Base-by-base conservation (phyloP, 2,329 filamentous ascomycete genomes). In the Metarhizium album region DNA sequence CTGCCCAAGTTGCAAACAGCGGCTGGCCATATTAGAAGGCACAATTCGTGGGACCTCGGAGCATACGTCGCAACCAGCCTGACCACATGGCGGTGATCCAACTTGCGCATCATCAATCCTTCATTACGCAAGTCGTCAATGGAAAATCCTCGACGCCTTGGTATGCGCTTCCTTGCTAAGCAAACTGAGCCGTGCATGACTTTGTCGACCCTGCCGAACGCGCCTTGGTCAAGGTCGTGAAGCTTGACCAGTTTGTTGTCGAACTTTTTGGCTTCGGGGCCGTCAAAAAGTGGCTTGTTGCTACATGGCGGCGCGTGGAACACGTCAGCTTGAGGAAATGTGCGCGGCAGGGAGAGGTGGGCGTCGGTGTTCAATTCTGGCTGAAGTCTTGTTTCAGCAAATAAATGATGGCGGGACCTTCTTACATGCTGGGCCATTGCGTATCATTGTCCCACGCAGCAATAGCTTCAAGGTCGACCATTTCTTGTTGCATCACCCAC, bases 1-100 rank as follows among this genome's bases (percentile, higher is more conserved):
- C 57, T 62, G 49, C 64, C 63, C 38, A 76, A 58, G 53, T 71
- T 73, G 61, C 72, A 75, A 6, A 71, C 64, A 20, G 72, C 73
- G 24, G 68, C 72, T 11, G 73, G 73, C 67, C 72, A 75, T 29
- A 74, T 65, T 40, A 75, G 63, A 11, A 76, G 59, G 50, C 70
- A 74, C 4, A 76, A 57, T 50, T 72, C 64, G 52, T 67, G 64
- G 9, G 58, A 61, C 23, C 64, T 65, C 5, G 65, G 62, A 40
- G 68, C 69, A 55, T 76, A 76, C 1, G 73, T 71, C 2, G 72
- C 73, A 18, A 75, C 67, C 22, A 75, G 59, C 57, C 67, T 71
- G 51, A 75, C 67, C 45, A 76, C 70, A 57, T 75, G 73, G 45
- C 68, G 67, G 54, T 76, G 73, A 40, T 68, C 67, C 8, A 76